Base-by-base conservation (phyloP, 2,329 filamentous ascomycete genomes). In the Diatrype stigma region DNA sequence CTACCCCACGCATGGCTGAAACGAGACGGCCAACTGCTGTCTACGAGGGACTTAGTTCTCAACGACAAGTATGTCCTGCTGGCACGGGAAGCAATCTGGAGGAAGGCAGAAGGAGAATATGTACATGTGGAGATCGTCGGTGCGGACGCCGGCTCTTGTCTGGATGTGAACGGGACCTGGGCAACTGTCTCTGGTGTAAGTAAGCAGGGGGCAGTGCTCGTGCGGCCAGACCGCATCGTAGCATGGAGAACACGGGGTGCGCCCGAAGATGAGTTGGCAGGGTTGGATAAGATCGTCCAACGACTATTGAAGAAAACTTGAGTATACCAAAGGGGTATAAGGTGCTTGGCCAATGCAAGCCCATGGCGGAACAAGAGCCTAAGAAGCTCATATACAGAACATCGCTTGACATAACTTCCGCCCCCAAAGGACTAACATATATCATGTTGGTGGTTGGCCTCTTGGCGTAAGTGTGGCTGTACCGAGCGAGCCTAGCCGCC, bases 151-250 rank as follows among this genome's bases (percentile, higher is more conserved):
- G 26, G 26, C 26, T 30, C 26, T 30, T 30, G 26, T 5, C 5
- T 6, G 26, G 26, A 30, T 30, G 26, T 30, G 10, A 30, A 30
- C 10, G 21, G 17, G 35, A 26, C 17, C 6, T 37, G 34, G 46
- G n/a, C 46, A 7, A 21, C 19, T 12, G 8, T 6, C 16, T 37
- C 30, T 19, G 46, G 12, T 6, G 32, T 38, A 11, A 21, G 21
- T 22, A 26, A 32, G 11, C 7, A 5, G n/a, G 46, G 46, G 3
- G 46, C 46, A 7, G 46, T 48, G 35, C 22, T 48, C 19, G 46
- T 42, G 21, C 46, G 46, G n/a, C 46, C 46, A 5, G 46, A 48
- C 23, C 46, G 46, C 23, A 40, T 48, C 17, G 46, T 48, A 11
- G 46, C 4, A 14, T 48, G 46, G 46, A 22, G 46, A 22, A 37